These are phyloP conservation scores for Rhizopogon rudus DNA, from an alignment of 768 basidiomycete genomes.

Conservation along the genomic window DNA sequence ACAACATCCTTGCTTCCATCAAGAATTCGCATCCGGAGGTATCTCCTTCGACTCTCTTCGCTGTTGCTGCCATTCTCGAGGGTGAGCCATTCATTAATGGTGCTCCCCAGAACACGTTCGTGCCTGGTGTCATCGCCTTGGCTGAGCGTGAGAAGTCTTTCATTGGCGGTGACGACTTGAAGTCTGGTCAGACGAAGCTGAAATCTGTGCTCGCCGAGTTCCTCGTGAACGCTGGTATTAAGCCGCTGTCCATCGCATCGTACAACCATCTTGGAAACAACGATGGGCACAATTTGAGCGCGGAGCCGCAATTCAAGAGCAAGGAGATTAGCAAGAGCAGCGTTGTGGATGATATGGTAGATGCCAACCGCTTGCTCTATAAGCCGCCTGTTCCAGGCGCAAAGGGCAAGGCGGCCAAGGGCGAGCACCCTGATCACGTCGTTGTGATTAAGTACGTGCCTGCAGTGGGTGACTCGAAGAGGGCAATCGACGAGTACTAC, in stretches of 20 bases:
- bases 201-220: slow-evolving; percentile 97
- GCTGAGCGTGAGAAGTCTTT: slow-evolving; percentile 87
- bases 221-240: slow-evolving; percentile 98
- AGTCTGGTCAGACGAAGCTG: slow-evolving; percentile 96
- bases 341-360: slow-evolving; percentile 98
- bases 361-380: slow-evolving; percentile 83
- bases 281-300: slow-evolving; percentile 88
- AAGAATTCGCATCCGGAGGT: slow-evolving; percentile 85
- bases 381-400: slow-evolving; percentile 64
- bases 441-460: slow-evolving; percentile 97
- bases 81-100: slow-evolving; percentile 95
- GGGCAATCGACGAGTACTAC: slow-evolving; percentile 98
- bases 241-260: slow-evolving; percentile 92
- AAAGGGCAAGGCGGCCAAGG: slow-evolving; percentile 62
- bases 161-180: slow-evolving; percentile 97
- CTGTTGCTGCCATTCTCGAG: slow-evolving; percentile 93
- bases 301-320: slow-evolving; percentile 91
- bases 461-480: slow-evolving; percentile 95
- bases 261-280: slow-evolving; percentile 99
- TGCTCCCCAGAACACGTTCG: slow-evolving; percentile 98
- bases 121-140: slow-evolving; percentile 90
- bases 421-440: slow-evolving; percentile 97
- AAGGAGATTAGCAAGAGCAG: slow-evolving; percentile 98
- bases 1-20: slow-evolving; percentile 79
- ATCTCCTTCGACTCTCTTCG: slow-evolving; percentile 93